Evolutionary conservation across 306 rosid species (phyloP).

Genomic region (Vicia sativa): DNA sequence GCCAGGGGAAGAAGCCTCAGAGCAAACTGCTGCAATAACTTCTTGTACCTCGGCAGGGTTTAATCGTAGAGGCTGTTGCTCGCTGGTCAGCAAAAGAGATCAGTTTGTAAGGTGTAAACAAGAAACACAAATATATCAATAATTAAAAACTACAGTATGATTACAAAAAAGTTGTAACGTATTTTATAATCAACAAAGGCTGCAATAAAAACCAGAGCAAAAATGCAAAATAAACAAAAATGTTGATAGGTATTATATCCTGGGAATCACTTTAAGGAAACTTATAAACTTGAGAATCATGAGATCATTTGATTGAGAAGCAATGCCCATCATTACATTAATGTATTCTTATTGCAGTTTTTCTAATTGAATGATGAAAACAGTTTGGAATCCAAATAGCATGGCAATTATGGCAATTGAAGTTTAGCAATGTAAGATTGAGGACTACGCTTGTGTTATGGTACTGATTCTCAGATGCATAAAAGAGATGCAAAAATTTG

Average conservation of each 20-base stretch:
- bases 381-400: slow-evolving; percentile 21
- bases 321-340: not conserved
- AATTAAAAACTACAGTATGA: slow-evolving; percentile 21
- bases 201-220: slow-evolving; percentile 8
- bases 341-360: slow-evolving; percentile 13
- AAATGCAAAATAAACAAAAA: slow-evolving; percentile 5
- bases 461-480: slow-evolving; percentile 21
- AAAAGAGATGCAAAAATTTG: slow-evolving; percentile 26
- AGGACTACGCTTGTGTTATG: slow-evolving; percentile 5
- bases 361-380: slow-evolving; percentile 5
- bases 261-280: slow-evolving; percentile 22
- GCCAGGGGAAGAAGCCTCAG: slow-evolving; percentile 70
- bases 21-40: slow-evolving; percentile 98
- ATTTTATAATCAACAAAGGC: slow-evolving; percentile 4
- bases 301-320: slow-evolving; percentile 11
- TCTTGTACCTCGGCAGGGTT: slow-evolving; percentile 97
- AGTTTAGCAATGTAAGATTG: slow-evolving; percentile 2
- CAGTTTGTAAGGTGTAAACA: slow-evolving; percentile 40
- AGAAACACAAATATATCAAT: slow-evolving; percentile 35
- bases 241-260: not conserved
- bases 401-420: slow-evolving; percentile 23
- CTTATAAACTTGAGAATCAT: slow-evolving; percentile 26
- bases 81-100: slow-evolving; percentile 66
- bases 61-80: slow-evolving; percentile 95
- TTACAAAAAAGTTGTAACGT: not conserved